Evolutionary conservation across 2,329 filamentous ascomycete species (phyloP), one percentile per base, ranked within the genome.

Genomic region (Aureobasidium uvarum): DNA sequence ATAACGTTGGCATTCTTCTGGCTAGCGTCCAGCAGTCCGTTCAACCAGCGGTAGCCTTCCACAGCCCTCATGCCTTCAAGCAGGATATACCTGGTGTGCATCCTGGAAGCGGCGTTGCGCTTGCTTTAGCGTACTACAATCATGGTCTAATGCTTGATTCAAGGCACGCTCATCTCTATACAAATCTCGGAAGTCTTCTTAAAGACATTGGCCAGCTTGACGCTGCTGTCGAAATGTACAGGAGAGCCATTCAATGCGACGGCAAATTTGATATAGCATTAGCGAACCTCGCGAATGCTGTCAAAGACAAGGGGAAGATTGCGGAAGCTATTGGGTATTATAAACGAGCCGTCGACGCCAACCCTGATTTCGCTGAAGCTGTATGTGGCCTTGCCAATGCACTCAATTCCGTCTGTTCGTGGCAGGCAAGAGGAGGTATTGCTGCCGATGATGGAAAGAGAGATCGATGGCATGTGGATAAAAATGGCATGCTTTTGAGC

Each of bases 1-100:
- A 99, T 75, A 99, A 99, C 74, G 93, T 99, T 14, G 95, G 95
- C 3, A 99, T 99, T 64, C 82, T 99, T 33, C 85, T 99, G n/a
- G 95, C 95, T 5, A 91, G 95, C 65, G 90, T 98, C 23, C 95
- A 96, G 73, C 92, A 96, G 71, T 82, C 81, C 31, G 73, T 71
- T 2, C 72, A 76, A 8, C 67, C 76, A 67, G 72, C 75, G 79
- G 45, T 10, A 77, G 79, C 28, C 76, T 77, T 68, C 79, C 25
- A 38, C 16, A 28, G 56, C 54, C 67, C 70, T 6, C 70, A 71
- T n/a, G 70, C 66, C 28, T 75, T 51, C 67, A 77, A 56, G 70
- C 71, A 60, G 70, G 75, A 77, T 16, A 87, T 95, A 62, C 90
- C 92, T 16, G 94, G 94, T 1, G 88, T 98, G 50, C 80, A 86